Percentiles rank a stretch among this genome's conserved stretches.
These are phyloP conservation scores for Chaetoceros tenuissimus DNA, from an alignment of 108 stramenopile species.

Conservation along the genomic window DNA sequence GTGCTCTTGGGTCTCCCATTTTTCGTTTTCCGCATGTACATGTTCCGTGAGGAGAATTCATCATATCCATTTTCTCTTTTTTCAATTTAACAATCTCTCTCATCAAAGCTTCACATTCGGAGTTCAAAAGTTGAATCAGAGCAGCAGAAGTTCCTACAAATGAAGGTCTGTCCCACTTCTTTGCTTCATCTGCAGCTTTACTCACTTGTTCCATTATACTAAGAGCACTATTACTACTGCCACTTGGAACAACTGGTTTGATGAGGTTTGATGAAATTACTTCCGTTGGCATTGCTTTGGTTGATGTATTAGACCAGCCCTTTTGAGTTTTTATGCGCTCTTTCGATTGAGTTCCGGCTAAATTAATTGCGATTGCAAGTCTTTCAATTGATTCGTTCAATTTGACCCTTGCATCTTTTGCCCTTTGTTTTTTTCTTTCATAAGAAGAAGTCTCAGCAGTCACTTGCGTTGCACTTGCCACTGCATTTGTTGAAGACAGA, in stretches of 20 bases:
- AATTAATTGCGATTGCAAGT: slow-evolving; percentile 53
- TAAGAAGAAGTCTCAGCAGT: slow-evolving; percentile 37
- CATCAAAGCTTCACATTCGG: slow-evolving; percentile 73
- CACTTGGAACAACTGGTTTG: neutral
- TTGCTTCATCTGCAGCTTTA: slow-evolving; percentile 50
- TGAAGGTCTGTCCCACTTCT: slow-evolving; percentile 79
- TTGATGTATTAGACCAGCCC: slow-evolving; percentile 1
- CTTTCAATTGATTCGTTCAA: slow-evolving; percentile 77
- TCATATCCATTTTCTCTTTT: slow-evolving; percentile 11
- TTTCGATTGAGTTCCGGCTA: slow-evolving; percentile 65
- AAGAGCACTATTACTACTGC: neutral
- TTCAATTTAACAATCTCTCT: slow-evolving; percentile 45
- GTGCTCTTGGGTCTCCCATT: neutral
- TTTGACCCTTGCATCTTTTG: slow-evolving; percentile 76
- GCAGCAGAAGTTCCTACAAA: slow-evolving; percentile 77
- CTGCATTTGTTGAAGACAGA: slow-evolving; percentile 2
- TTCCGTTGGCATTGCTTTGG: no score
- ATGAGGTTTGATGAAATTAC: neutral
- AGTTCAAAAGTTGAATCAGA: slow-evolving; percentile 55
- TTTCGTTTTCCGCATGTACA: neutral
- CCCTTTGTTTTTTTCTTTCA: slow-evolving; percentile 80
- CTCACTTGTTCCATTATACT: slow-evolving; percentile 38
- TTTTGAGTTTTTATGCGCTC: neutral
- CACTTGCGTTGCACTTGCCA: neutral
- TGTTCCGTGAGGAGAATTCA: neutral